These are phyloP conservation scores for Guyanaporus albipodus DNA, from an alignment of 768 basidiomycete genomes.

Conservation along the genomic window DNA sequence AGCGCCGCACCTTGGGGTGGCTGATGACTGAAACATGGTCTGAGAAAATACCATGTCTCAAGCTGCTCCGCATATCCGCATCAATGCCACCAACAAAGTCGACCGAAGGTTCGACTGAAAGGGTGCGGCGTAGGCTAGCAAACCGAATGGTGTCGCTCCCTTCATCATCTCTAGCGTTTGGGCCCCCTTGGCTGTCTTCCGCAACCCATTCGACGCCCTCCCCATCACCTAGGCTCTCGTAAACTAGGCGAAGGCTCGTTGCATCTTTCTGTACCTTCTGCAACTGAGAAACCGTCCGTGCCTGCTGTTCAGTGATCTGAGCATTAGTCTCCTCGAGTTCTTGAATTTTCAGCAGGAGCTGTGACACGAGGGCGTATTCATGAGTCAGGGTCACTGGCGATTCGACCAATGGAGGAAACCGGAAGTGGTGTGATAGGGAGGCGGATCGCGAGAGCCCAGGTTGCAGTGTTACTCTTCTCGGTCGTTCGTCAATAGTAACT, in stretches of 20 bases:
- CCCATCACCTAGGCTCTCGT: slow-evolving; percentile 61
- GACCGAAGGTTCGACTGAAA: slow-evolving; percentile 20
- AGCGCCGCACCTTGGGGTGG: slow-evolving; percentile 40
- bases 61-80: slow-evolving; percentile 25
- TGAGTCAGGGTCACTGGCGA: slow-evolving; percentile 18
- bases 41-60: slow-evolving; percentile 10
- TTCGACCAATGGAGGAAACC: slow-evolving; percentile 7
- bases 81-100: slow-evolving; percentile 21
- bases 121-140: slow-evolving; percentile 25
- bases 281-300: slow-evolving; percentile 55
- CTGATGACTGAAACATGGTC: slow-evolving; percentile 18
- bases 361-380: slow-evolving; percentile 59
- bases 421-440: slow-evolving; percentile 22
- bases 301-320: slow-evolving; percentile 63
- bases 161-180: slow-evolving; percentile 25
- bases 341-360: slow-evolving; percentile 68
- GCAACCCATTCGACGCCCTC: slow-evolving; percentile 37
- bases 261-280: slow-evolving; percentile 71
- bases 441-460: slow-evolving; percentile 23
- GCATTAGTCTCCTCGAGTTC: slow-evolving; percentile 74
- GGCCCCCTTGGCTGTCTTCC: slow-evolving; percentile 41
- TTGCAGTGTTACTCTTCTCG: slow-evolving; percentile 19
- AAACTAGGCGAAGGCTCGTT: slow-evolving; percentile 63
- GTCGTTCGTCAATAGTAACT: slow-evolving; percentile 9
- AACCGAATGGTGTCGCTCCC: slow-evolving; percentile 31